Percentiles rank a stretch among this genome's conserved stretches.
Conservation (phyloP, 306 rosid genomes). For the Senna tora region DNA sequence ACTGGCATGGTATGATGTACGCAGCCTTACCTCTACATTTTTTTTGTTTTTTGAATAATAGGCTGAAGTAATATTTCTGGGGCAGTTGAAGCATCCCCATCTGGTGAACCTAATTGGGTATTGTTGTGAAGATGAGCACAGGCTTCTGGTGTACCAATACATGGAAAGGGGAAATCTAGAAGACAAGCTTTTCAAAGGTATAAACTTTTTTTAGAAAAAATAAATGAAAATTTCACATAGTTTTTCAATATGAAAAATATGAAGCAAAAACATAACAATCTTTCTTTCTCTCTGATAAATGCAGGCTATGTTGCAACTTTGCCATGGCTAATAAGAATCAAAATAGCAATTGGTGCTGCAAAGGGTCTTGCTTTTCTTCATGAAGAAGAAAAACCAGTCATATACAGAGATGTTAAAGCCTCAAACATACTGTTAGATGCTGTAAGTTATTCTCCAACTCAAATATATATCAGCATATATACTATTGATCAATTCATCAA, state of each 20-base stretch:
- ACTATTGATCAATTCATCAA: too few species aligned
- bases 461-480: not conserved
- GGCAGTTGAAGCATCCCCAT: slow-evolving; percentile 67
- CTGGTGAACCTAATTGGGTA: slow-evolving; percentile 68
- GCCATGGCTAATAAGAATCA: slow-evolving; percentile 69
- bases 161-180: slow-evolving; percentile 76
- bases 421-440: slow-evolving; percentile 64
- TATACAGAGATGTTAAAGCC: slow-evolving; percentile 68
- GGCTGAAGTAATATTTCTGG: slow-evolving; percentile 77
- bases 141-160: slow-evolving; percentile 71
- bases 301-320: slow-evolving; percentile 56
- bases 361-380: slow-evolving; percentile 66
- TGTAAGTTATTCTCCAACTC: slow-evolving; percentile 32
- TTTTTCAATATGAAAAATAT: too few species aligned
- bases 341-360: slow-evolving; percentile 70
- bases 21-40: too few species aligned
- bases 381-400: slow-evolving; percentile 65
- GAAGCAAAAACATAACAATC: not conserved
- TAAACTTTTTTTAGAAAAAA: too few species aligned
- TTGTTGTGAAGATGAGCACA: slow-evolving; percentile 67
- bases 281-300: slow-evolving; percentile 21
- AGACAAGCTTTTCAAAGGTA: slow-evolving; percentile 52
- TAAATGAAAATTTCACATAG: too few species aligned
- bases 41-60: slow-evolving; percentile 14
- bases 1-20: too few species aligned